Evolutionary conservation across 1,284 basidiomycete species (phyloP).

Genomic region (Baeospora myosura): DNA sequence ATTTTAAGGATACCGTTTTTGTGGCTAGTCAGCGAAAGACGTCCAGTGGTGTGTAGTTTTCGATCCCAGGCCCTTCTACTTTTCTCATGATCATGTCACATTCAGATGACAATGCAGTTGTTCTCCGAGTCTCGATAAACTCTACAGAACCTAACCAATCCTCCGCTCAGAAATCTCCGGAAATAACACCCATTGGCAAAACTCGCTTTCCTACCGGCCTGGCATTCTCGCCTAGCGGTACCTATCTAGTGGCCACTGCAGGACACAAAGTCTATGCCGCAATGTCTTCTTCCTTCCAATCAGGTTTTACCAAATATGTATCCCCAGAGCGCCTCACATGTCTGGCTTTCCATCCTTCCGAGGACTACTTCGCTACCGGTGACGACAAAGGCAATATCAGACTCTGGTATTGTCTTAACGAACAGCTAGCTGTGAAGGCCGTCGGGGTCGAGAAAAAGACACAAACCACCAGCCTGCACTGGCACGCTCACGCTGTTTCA

Average conservation of each 20-base stretch:
- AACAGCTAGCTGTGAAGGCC: slow-evolving; percentile 41
- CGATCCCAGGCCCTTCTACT: background rate
- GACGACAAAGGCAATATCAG: slow-evolving; percentile 82
- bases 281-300: slow-evolving; percentile 42
- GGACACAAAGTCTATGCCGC: slow-evolving; percentile 82
- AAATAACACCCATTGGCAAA: slow-evolving; percentile 59
- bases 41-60: slow-evolving; percentile 32
- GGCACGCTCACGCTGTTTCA: slow-evolving; percentile 96
- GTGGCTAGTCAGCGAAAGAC: slow-evolving; percentile 49
- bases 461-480: slow-evolving; percentile 85
- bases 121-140: slow-evolving; percentile 55
- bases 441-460: slow-evolving; percentile 63
- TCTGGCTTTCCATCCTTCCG: slow-evolving; percentile 82
- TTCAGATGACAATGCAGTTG: slow-evolving; percentile 45
- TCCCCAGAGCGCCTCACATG: slow-evolving; percentile 78
- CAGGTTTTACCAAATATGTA: slow-evolving; percentile 82
- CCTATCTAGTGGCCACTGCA: slow-evolving; percentile 77
- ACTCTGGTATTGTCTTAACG: slow-evolving; percentile 87
- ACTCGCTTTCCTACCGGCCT: slow-evolving; percentile 59
- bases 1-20: slow-evolving; percentile 63
- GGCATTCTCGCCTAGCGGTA: slow-evolving; percentile 68
- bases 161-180: slow-evolving; percentile 41
- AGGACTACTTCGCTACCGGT: slow-evolving; percentile 93
- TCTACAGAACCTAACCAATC: slow-evolving; percentile 36
- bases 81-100: too few species aligned